Percentiles rank a stretch among this genome's conserved stretches.
These are phyloP conservation scores for Camellia lanceoleosa DNA, from an alignment of 148 eudicot species.

Conservation along the genomic window DNA sequence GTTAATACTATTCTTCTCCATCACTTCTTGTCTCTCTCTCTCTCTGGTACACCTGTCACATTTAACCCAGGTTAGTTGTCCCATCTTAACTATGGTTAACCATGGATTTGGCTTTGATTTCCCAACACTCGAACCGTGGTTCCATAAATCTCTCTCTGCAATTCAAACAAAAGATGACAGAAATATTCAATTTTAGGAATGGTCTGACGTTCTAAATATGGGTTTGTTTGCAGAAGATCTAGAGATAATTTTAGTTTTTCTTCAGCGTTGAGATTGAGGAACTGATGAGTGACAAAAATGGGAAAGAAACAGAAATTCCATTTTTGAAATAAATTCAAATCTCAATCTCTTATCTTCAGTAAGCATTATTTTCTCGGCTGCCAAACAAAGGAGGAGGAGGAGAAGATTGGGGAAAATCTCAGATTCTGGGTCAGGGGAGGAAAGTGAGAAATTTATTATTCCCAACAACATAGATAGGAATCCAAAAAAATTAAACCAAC, in stretches of 20 bases:
- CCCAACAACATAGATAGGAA: neutral
- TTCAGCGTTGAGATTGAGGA: too few species aligned
- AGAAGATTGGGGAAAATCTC: too few species aligned
- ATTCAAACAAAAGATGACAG: slow-evolving; percentile 10
- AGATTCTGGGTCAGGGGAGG: too few species aligned
- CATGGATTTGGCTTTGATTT: too few species aligned
- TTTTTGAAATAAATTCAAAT: neutral
- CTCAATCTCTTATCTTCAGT: neutral
- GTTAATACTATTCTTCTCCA: slow-evolving; percentile 35
- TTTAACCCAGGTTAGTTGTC: slow-evolving; percentile 17
- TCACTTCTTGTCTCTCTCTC: slow-evolving; percentile 9
- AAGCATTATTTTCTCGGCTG: too few species aligned
- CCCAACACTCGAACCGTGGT: neutral
- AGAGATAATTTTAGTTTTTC: neutral
- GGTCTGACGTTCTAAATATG: neutral
- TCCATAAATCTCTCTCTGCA: slow-evolving; percentile 8
- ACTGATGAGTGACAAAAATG: neutral
- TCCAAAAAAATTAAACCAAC: neutral
- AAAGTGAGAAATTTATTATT: too few species aligned
- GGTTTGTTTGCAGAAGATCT: slow-evolving; percentile 2
- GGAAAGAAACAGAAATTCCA: neutral
- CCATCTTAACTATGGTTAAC: slow-evolving; percentile 17
- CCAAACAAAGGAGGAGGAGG: too few species aligned
- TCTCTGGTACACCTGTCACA: slow-evolving; percentile 22
- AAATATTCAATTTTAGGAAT: neutral